Conservation (phyloP, 1,284 basidiomycete species). For the Papiliotrema nemorosa region DNA sequence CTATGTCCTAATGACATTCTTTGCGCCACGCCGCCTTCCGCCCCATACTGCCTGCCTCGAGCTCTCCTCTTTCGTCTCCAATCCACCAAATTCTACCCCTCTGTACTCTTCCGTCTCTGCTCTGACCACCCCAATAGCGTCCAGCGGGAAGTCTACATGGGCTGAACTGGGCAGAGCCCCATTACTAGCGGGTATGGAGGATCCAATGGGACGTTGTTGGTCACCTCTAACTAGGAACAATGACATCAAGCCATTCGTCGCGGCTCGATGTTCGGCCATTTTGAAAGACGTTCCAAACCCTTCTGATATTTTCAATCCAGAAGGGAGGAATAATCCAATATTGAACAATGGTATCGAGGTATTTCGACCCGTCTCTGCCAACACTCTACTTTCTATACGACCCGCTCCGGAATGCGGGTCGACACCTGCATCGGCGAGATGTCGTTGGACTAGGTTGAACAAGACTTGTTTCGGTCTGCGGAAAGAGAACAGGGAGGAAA, state of each 20-base stretch:
- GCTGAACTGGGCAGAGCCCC: neutral
- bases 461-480: constrained; percentile 77
- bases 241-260: constrained; percentile 41
- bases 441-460: constrained; percentile 69
- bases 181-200: neutral
- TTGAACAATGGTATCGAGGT: constrained; percentile 89
- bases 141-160: constrained; percentile 1
- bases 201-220: constrained; percentile 3
- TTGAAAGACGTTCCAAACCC: constrained; percentile 87
- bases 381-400: constrained; percentile 58
- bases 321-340: constrained; percentile 86
- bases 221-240: constrained; percentile 40
- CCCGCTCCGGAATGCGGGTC: constrained; percentile 61
- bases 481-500: constrained; percentile 84
- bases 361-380: constrained; percentile 87
- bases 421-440: constrained; percentile 55
- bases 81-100: constrained; percentile 2
- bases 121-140: neutral
- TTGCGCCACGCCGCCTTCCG: neutral
- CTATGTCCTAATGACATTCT: neutral
- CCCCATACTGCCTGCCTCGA: neutral
- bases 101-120: neutral
- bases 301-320: constrained; percentile 80
- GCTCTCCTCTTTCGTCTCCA: constrained; percentile 1
- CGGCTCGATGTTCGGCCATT: constrained; percentile 92